A percentile compares a stretch with the other conserved stretches of the same genome.
These are phyloP conservation scores for Leccinum angustisporum DNA, from an alignment of 1,284 basidiomycete genomes.

Conservation along the genomic window DNA sequence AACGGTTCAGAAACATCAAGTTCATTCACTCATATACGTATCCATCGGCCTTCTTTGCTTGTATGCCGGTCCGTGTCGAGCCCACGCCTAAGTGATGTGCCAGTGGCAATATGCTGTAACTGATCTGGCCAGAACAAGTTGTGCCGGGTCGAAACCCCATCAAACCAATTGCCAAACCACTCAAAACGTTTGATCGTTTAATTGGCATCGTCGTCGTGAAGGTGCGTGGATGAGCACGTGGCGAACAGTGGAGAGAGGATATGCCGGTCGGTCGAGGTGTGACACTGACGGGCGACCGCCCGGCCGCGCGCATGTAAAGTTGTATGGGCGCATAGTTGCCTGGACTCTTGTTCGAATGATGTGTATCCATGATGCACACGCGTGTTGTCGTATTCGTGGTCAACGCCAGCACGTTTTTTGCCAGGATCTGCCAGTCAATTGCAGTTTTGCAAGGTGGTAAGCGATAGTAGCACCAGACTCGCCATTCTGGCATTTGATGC, in stretches of 20 bases:
- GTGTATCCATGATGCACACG: neutral
- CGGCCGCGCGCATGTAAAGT: neutral
- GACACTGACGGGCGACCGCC: neutral
- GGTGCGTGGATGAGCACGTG: neutral
- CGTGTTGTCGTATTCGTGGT: neutral
- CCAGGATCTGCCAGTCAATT: neutral
- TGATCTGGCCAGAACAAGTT: neutral
- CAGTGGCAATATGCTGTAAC: neutral
- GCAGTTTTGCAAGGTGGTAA: neutral
- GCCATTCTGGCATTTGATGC: neutral
- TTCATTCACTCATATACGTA: neutral
- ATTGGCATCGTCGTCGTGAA: neutral
- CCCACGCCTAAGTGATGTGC: neutral
- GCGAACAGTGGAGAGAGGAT: neutral
- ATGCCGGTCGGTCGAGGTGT: constrained; percentile 1
- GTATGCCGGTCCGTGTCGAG: neutral
- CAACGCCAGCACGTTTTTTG: neutral
- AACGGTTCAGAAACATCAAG: neutral
- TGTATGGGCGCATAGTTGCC: neutral
- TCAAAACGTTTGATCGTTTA: neutral
- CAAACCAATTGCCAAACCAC: neutral
- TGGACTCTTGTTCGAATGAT: neutral
- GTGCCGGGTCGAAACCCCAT: neutral
- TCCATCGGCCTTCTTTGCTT: neutral
- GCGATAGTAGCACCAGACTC: neutral